Conservation (phyloP, 768 basidiomycete genomes). For the Mycena alexandri region DNA sequence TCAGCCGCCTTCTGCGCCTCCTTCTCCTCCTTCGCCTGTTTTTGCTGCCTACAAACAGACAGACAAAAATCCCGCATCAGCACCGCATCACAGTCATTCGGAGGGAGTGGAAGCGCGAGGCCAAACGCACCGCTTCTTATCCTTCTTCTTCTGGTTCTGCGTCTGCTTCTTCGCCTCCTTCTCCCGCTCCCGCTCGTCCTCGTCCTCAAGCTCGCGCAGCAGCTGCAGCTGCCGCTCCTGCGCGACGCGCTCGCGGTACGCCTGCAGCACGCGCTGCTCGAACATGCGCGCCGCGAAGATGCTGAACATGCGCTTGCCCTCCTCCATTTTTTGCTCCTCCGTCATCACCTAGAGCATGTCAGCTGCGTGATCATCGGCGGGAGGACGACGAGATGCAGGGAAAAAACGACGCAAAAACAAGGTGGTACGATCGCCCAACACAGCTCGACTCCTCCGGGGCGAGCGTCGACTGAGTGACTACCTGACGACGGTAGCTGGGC, state of each 20-base stretch:
- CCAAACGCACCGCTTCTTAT: constrained; percentile 81
- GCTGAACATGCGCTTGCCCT: constrained; percentile 99
- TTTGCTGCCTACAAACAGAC: constrained; percentile 87
- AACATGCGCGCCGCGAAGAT: constrained; percentile 99
- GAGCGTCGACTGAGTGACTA: too few species aligned
- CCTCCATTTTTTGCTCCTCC: constrained; percentile 98
- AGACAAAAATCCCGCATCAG: constrained; percentile 3
- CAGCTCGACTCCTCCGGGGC: too few species aligned
- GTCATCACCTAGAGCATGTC: constrained; percentile 72
- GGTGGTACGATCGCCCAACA: too few species aligned
- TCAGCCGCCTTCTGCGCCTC: constrained; percentile 90
- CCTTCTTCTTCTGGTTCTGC: constrained; percentile 99
- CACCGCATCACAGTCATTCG: background rate
- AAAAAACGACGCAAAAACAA: too few species aligned
- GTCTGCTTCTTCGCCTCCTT: constrained; percentile 94
- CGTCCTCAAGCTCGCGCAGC: constrained; percentile 94
- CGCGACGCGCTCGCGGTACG: constrained; percentile 96
- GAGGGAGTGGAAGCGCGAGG: constrained; percentile 29
- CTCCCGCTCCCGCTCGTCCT: constrained; percentile 88
- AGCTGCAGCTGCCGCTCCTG: constrained; percentile 95
- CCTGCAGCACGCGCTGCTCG: constrained; percentile 96
- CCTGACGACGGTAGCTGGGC: too few species aligned
- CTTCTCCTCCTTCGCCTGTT: constrained; percentile 93
- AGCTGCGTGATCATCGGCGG: too few species aligned
- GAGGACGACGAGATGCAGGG: too few species aligned